Conservation (phyloP, 2,329 filamentous ascomycete species). For the Penicillium frequentans region DNA sequence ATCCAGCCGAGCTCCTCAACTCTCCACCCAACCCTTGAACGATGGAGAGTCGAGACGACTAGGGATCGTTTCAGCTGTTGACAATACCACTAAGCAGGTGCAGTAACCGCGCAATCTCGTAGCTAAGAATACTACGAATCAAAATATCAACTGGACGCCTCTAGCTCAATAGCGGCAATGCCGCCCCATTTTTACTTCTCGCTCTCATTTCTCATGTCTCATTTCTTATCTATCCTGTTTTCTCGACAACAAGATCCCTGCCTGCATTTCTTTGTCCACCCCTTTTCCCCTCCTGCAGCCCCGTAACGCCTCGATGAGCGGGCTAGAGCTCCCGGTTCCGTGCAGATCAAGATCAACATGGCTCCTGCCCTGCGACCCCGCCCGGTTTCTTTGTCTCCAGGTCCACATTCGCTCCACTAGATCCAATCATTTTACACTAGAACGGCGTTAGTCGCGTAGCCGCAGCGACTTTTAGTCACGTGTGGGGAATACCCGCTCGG, state of each 20-base stretch:
- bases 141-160: background rate
- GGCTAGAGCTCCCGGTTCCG: constrained; percentile 20
- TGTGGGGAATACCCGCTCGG: constrained; percentile 10
- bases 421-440: constrained; percentile 9
- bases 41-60: background rate
- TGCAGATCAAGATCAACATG: constrained; percentile 27
- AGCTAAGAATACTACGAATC: background rate
- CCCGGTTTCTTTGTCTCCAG: constrained; percentile 1
- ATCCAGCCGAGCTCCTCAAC: constrained; percentile 4
- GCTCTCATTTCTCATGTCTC: background rate
- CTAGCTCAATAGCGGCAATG: background rate
- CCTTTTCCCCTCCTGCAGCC: background rate
- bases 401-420: constrained; percentile 3
- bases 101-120: background rate
- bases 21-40: constrained; percentile 7
- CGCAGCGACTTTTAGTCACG: constrained; percentile 19
- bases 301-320: constrained; percentile 6
- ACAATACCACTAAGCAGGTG: background rate
- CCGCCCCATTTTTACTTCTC: background rate
- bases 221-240: background rate
- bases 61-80: background rate
- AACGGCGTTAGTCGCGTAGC: constrained; percentile 26
- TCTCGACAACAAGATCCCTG: background rate
- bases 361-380: constrained; percentile 1
- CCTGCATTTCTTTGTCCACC: background rate